Base-by-base conservation (phyloP, 2,329 filamentous ascomycete genomes). In the Scleromitrula shiraiana region DNA sequence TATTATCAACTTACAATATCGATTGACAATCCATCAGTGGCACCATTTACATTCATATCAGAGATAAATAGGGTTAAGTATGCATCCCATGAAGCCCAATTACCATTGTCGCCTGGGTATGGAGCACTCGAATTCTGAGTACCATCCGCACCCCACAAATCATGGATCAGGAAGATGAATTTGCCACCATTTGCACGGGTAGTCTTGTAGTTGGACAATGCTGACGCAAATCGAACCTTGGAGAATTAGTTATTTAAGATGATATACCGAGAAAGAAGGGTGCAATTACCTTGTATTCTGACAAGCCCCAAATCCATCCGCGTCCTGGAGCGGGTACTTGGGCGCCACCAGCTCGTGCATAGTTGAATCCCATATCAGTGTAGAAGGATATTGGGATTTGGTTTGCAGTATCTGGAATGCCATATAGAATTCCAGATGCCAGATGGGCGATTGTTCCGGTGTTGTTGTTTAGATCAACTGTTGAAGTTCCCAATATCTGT, bases 81-180 rank as follows among this genome's bases (percentile, higher is more conserved):
- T 0, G 53, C 50, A 42, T 76, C 71, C 53, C 65, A 72, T 17
- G 62, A 55, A 1, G 63, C 59, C 72, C 72, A 77, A 54, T 75
- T 62, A 2, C 68, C 69, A 50, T 73, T 64, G 50, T 77, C 73
- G 3, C 74, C 74, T 1, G 74, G 74, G 43, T 66, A 75, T 0
- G 54, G 52, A 22, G 64, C 61, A 0, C 62, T 59, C 1, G 64
- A 64, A 1, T 61, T 58, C 22, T 69, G 67, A 5, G 63, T 58
- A n/a, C 67, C 65, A 53, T 75, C 71, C 0, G 70, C 68, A 7
- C 72, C 72, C 71, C 71, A 75, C 4, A 70, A 50, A 43, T 73
- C 71, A 46, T 70, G 70, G 0, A 67, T 63, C 1, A 74, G 61
- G n/a, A 73, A 57, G 39, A 72, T 71, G 36, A 74, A 74, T 5